phyloP scores from a whole-genome alignment of 2,329 filamentous ascomycete genomes.

The Bipolaris bicolor region DNA sequence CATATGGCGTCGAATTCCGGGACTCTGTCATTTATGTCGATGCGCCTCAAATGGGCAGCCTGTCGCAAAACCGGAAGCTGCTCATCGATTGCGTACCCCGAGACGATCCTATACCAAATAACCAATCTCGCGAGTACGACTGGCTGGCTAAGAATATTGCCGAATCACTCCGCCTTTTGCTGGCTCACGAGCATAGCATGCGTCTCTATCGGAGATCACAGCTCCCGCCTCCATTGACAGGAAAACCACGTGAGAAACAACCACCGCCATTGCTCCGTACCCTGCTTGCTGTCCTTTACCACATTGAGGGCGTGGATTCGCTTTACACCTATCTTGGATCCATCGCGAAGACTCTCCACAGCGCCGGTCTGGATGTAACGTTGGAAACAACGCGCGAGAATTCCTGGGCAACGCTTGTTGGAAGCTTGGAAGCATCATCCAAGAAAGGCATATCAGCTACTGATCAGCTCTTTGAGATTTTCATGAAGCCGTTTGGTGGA shows the following conservation, averaged over 20 bases:
- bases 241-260: constrained; percentile 56
- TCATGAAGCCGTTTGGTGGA: constrained; percentile 40
- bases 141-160: constrained; percentile 69
- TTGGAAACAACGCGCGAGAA: constrained; percentile 34
- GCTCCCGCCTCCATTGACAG: constrained; percentile 63
- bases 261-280: constrained; percentile 66
- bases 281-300: constrained; percentile 61
- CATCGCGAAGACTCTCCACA: constrained; percentile 28
- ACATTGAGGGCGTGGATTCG: constrained; percentile 49
- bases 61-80: constrained; percentile 62
- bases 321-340: constrained; percentile 44
- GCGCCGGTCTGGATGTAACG: constrained; percentile 40
- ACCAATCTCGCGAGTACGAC: constrained; percentile 40
- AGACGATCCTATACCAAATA: constrained; percentile 51
- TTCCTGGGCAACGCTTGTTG: constrained; percentile 36
- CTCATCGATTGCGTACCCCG: constrained; percentile 71
- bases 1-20: constrained; percentile 71
- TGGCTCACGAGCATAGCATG: constrained; percentile 78
- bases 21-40: constrained; percentile 51
- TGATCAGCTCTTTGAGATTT: constrained; percentile 40
- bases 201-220: constrained; percentile 73
- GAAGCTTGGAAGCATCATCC: constrained; percentile 35
- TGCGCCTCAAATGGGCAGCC: constrained; percentile 21
- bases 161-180: constrained; percentile 73
- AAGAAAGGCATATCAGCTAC: constrained; percentile 37